phyloP scores from a whole-genome alignment of 257 asterid genomes.

The Rhazya stricta region DNA sequence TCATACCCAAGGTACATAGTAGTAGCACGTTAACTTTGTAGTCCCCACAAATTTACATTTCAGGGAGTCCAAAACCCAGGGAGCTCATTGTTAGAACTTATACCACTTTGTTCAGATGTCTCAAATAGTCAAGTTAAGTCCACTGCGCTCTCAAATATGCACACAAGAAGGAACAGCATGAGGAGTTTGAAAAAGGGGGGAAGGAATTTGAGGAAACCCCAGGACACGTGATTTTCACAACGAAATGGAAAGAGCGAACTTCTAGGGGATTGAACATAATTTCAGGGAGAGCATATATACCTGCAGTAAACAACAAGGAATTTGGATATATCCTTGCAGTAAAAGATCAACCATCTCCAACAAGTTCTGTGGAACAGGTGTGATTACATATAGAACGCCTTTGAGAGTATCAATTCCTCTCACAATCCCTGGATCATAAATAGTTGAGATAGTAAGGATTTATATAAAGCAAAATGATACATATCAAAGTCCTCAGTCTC shows the following conservation, averaged over 20 bases:
- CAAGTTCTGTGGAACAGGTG: slow-evolving; percentile 68
- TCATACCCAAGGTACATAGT: not conserved
- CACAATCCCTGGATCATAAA: slow-evolving; percentile 62
- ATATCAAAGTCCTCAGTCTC: not conserved
- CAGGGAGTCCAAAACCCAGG: not conserved
- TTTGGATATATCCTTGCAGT: slow-evolving; percentile 73
- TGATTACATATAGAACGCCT: slow-evolving; percentile 55
- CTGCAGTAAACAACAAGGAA: slow-evolving; percentile 79
- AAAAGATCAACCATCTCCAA: slow-evolving; percentile 76
- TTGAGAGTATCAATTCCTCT: slow-evolving; percentile 66
- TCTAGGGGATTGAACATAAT: not conserved
- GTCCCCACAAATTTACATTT: not conserved
- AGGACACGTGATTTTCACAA: not conserved
- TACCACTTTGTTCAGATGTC: not conserved
- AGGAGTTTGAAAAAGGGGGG: not conserved
- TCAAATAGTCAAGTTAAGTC: not conserved
- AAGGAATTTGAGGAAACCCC: not conserved
- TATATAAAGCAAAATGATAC: not conserved
- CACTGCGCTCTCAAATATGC: not conserved
- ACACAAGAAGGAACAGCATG: not conserved
- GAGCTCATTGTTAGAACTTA: not conserved
- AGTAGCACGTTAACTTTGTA: not conserved
- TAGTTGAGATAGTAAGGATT: slow-evolving; percentile 11
- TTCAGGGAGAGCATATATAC: slow-evolving; percentile 27
- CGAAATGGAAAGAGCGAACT: not conserved